Percentiles rank a stretch among this genome's conserved stretches.
Conservation (phyloP, 306 rosid species). For the Mimosa pudica region DNA sequence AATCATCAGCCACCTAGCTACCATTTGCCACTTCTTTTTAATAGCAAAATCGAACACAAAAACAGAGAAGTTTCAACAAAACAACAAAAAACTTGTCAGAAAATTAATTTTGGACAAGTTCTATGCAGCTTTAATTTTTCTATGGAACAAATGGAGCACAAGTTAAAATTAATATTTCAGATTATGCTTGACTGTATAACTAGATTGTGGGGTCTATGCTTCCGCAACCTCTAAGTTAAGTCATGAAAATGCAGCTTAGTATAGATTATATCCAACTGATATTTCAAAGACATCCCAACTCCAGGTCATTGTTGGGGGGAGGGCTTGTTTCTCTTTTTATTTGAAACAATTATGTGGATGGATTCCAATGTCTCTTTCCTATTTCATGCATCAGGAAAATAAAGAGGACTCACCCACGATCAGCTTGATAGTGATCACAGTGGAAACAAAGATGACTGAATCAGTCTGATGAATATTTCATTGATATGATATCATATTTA, state of each 20-base stretch:
- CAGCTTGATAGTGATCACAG: not conserved
- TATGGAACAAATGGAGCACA: not conserved
- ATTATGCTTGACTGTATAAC: conserved; percentile 11
- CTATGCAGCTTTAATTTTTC: not conserved
- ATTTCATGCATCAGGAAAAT: not conserved
- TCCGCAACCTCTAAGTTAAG: not conserved
- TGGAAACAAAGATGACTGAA: too few species aligned
- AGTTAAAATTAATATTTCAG: conserved; percentile 6
- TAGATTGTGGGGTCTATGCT: not conserved
- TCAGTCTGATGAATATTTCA: too few species aligned
- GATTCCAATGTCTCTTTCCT: not conserved
- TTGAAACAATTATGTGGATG: too few species aligned
- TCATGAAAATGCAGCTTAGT: not conserved
- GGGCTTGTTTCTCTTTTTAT: too few species aligned
- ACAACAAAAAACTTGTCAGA: not conserved
- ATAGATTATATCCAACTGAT: not conserved
- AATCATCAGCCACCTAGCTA: not conserved
- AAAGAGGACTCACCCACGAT: not conserved
- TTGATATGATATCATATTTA: too few species aligned
- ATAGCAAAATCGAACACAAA: not conserved
- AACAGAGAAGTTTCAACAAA: not conserved
- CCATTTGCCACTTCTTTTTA: not conserved
- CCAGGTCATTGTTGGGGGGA: not conserved
- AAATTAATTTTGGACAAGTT: not conserved
- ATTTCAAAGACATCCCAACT: not conserved